These are phyloP conservation scores for Aspergillus avenaceus DNA, from an alignment of 495 filamentous ascomycete species.

Conservation along the genomic window DNA sequence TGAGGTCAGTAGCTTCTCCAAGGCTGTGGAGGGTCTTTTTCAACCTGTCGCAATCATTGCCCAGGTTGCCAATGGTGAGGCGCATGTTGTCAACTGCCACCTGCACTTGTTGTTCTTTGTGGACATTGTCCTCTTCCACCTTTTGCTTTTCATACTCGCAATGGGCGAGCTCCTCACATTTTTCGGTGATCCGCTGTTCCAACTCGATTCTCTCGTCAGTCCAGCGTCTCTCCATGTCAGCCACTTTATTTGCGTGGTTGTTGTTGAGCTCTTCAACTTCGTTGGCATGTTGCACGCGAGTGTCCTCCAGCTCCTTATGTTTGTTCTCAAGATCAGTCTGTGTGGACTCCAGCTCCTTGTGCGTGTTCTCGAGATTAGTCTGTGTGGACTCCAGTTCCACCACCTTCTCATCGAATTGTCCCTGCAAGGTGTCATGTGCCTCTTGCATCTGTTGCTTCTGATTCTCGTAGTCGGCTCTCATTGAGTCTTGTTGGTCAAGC, in stretches of 20 bases:
- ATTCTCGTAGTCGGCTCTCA: conserved; percentile 40
- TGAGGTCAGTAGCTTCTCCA: conserved; percentile 57
- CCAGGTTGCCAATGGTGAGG: conserved; percentile 47
- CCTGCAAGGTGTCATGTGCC: conserved; percentile 31
- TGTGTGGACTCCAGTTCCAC: conserved; percentile 33
- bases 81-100: conserved; percentile 46
- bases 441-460: conserved; percentile 42
- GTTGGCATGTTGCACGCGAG: conserved; percentile 25
- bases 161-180: conserved; percentile 30
- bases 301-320: conserved; percentile 27
- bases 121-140: conserved; percentile 40
- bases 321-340: conserved; percentile 18
- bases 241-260: conserved; percentile 31
- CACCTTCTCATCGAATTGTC: conserved; percentile 31
- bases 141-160: conserved; percentile 46
- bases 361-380: conserved; percentile 21
- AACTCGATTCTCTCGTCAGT: conserved; percentile 27
- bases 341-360: conserved; percentile 29
- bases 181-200: conserved; percentile 36
- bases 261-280: conserved; percentile 25
- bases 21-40: conserved; percentile 55
- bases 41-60: conserved; percentile 52
- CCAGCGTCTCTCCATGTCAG: conserved; percentile 37
- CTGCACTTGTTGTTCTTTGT: conserved; percentile 49
- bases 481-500: conserved; percentile 30